Evolutionary conservation across 805 yeast genomes (phyloP).

Genomic region (Kockiozyma suomiensis): DNA sequence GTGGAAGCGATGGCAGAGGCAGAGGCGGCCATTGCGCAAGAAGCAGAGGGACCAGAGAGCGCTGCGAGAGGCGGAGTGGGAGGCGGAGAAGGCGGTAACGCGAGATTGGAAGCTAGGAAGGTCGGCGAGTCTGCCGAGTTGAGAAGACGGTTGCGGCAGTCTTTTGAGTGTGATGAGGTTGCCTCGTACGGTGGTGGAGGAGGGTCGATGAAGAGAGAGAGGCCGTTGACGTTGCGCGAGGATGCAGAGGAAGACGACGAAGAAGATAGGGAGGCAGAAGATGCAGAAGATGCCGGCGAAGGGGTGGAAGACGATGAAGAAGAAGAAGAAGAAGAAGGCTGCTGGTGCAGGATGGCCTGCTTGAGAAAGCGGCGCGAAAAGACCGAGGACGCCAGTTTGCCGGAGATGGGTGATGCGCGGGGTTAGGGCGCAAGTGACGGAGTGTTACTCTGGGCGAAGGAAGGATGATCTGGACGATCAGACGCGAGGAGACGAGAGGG

Average conservation of each 20-base stretch:
- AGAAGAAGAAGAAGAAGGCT: constrained; percentile 20
- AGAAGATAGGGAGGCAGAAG: neutral
- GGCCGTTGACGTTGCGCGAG: neutral
- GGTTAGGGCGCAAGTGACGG: constrained; percentile 11
- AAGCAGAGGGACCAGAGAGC: neutral
- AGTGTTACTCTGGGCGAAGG: neutral
- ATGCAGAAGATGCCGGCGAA: neutral
- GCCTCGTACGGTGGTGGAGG: constrained; percentile 22
- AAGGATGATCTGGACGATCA: neutral
- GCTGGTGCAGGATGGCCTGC: constrained; percentile 29
- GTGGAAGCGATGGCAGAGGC: constrained; percentile 36
- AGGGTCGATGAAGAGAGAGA: constrained; percentile 10
- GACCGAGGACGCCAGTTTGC: constrained; percentile 27
- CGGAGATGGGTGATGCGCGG: neutral
- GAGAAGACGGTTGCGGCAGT: constrained; percentile 5
- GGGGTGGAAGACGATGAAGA: constrained; percentile 17
- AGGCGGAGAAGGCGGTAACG: constrained; percentile 15
- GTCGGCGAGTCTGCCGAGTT: constrained; percentile 5
- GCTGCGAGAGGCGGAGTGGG: constrained; percentile 12
- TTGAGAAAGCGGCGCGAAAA: constrained; percentile 31
- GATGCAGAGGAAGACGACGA: neutral
- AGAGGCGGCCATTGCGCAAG: constrained; percentile 2
- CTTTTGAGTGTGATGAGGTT: constrained; percentile 11
- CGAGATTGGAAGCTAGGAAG: constrained; percentile 18
- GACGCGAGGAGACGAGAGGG: neutral